Evolutionary conservation across 768 basidiomycete genomes (phyloP).

Genomic region (Psilocybe sp.): DNA sequence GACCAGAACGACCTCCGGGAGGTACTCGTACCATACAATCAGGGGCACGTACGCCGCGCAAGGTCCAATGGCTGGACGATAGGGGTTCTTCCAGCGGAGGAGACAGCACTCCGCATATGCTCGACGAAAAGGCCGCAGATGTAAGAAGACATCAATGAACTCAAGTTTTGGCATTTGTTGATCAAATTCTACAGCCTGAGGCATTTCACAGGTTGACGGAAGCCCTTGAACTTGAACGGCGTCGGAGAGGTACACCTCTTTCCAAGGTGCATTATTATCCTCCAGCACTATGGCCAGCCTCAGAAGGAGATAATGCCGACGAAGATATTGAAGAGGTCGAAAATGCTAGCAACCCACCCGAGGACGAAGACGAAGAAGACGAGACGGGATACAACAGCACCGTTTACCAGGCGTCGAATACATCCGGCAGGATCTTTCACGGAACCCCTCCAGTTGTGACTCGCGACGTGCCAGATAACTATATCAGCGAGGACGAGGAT

Average conservation of each 20-base stretch:
- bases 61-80: slow-evolving; percentile 49
- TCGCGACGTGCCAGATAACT: slow-evolving; percentile 46
- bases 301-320: not conserved
- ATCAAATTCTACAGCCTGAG: slow-evolving; percentile 31
- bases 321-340: not conserved
- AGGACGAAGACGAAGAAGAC: not conserved
- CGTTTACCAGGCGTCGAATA: slow-evolving; percentile 1
- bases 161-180: slow-evolving; percentile 5
- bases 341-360: not conserved
- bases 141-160: no score
- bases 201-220: slow-evolving; percentile 42
- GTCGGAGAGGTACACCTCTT: slow-evolving; percentile 28
- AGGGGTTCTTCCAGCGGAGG: slow-evolving; percentile 5
- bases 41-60: slow-evolving; percentile 45
- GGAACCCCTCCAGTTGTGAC: slow-evolving; percentile 16
- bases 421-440: not conserved
- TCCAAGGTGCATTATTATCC: slow-evolving; percentile 28
- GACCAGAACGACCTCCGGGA: not conserved
- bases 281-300: slow-evolving; percentile 15
- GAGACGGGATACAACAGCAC: not conserved
- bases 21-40: slow-evolving; percentile 4
- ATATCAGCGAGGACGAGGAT: slow-evolving; percentile 61
- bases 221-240: slow-evolving; percentile 55
- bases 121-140: slow-evolving; percentile 54
- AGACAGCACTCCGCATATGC: slow-evolving; percentile 28